phyloP scores from a whole-genome alignment of 805 yeast genomes.

The Saccharomycopsis lassenensis region DNA sequence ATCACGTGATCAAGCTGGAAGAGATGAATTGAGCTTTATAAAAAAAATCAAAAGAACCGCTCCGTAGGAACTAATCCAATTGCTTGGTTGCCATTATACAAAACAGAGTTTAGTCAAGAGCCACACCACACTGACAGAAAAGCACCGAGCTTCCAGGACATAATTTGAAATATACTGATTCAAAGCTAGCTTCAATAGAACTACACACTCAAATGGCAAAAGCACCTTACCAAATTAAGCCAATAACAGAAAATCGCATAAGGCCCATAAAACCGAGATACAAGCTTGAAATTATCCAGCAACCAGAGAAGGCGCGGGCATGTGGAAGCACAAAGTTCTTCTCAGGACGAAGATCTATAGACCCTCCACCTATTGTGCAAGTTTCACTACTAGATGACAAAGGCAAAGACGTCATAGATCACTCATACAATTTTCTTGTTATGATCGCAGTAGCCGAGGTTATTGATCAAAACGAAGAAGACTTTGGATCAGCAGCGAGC shows the following conservation, averaged over 20 bases:
- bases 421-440: conserved; percentile 11
- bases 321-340: conserved; percentile 25
- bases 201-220: no score
- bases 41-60: no score
- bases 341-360: conserved; percentile 14
- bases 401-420: conserved; percentile 11
- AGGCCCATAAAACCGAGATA: conserved; percentile 10
- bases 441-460: conserved; percentile 17
- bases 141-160: no score
- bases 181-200: no score
- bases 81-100: no score
- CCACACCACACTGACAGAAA: no score
- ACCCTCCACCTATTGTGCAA: conserved; percentile 15
- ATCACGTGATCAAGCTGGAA: no score
- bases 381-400: conserved; percentile 3
- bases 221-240: no score
- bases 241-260: conserved; percentile 7
- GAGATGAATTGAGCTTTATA: no score
- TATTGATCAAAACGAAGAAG: conserved; percentile 12
- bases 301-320: conserved; percentile 26
- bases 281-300: conserved; percentile 22
- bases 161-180: no score
- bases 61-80: no score
- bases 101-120: no score
- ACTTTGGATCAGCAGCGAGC: conserved; percentile 14